Evolutionary conservation across 805 yeast species (phyloP).

Genomic region (Maudiozyma barnettii): DNA sequence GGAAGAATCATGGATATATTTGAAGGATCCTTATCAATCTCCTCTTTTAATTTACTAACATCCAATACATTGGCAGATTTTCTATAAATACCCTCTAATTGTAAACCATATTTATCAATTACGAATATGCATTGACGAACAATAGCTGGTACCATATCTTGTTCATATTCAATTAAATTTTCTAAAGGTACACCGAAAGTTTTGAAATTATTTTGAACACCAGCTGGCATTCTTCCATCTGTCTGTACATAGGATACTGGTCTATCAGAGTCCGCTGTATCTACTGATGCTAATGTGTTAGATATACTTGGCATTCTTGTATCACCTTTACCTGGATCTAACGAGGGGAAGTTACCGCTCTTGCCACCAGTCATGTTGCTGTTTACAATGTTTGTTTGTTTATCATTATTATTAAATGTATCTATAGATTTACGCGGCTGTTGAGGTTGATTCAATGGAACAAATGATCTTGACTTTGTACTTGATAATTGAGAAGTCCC

Average conservation of each 20-base stretch:
- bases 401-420: background rate
- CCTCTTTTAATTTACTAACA: constrained; percentile 60
- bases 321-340: constrained; percentile 23
- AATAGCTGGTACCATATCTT: constrained; percentile 83
- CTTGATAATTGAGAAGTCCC: background rate
- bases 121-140: constrained; percentile 84
- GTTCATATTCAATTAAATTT: constrained; percentile 65
- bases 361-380: background rate
- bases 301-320: constrained; percentile 22
- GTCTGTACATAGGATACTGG: constrained; percentile 29
- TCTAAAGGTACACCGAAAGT: constrained; percentile 85
- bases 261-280: constrained; percentile 19
- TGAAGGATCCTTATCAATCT: constrained; percentile 68
- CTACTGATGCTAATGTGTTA: constrained; percentile 13
- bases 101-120: constrained; percentile 74
- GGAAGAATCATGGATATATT: constrained; percentile 47
- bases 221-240: constrained; percentile 30
- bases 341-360: constrained; percentile 10
- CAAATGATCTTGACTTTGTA: background rate
- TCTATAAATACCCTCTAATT: constrained; percentile 83
- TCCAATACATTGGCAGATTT: constrained; percentile 70
- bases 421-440: background rate
- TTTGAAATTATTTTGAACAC: constrained; percentile 31
- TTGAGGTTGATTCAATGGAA: constrained; percentile 1
- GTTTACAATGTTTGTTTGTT: background rate